Conservation (phyloP, 257 asterid species). For the Solanum chilense region DNA sequence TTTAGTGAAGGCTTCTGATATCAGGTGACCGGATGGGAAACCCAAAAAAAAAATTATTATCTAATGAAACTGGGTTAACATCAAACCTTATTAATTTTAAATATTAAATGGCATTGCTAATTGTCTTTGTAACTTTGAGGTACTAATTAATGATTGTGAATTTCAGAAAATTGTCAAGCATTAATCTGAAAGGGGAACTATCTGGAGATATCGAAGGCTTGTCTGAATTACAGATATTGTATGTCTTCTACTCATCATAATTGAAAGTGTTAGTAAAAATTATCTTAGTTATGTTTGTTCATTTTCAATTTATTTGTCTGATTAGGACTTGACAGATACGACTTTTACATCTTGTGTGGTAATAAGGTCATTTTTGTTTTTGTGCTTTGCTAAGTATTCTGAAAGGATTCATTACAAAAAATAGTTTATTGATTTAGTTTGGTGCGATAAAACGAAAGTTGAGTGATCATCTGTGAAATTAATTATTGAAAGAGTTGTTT, state of each 20-base stretch:
- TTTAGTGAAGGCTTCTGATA: no score
- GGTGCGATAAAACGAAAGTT: not conserved
- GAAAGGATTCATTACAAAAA: not conserved
- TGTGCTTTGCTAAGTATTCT: not conserved
- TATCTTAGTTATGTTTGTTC: no score
- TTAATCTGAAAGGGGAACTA: not conserved
- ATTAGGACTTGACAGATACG: not conserved
- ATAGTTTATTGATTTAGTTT: not conserved
- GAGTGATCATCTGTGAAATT: not conserved
- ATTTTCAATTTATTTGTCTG: not conserved
- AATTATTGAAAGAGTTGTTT: no score
- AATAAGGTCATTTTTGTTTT: not conserved
- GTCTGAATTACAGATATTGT: not conserved
- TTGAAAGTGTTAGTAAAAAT: not conserved
- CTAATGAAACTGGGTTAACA: not conserved
- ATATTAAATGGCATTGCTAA: not conserved
- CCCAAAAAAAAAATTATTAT: not conserved
- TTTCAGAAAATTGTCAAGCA: not conserved
- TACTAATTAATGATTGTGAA: not conserved
- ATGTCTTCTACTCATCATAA: not conserved
- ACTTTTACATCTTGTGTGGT: no score
- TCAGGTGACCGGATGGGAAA: no score
- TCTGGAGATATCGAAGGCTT: conserved; percentile 1
- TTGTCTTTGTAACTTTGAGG: not conserved
- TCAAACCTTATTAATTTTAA: not conserved